phyloP scores from a whole-genome alignment of 2,329 filamentous ascomycete genomes.

The Ophiostoma sp. region DNA sequence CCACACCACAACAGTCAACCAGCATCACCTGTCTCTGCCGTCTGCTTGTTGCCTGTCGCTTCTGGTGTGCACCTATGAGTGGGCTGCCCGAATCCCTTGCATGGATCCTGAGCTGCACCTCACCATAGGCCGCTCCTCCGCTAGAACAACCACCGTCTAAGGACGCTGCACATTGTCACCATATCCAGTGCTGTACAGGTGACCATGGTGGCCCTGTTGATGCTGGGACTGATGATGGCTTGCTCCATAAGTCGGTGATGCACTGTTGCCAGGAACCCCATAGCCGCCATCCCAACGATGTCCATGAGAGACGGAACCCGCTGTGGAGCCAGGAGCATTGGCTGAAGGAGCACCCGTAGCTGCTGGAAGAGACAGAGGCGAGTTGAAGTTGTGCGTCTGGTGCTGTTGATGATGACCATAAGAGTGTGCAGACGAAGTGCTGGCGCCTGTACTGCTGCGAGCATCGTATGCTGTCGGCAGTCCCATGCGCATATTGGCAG shows the following conservation, averaged over 20 bases:
- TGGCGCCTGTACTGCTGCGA: constrained; percentile 24
- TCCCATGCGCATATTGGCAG: constrained; percentile 40
- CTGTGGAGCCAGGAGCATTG: neutral
- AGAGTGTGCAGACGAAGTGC: constrained; percentile 14
- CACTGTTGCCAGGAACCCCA: constrained; percentile 18
- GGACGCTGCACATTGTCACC: constrained; percentile 29
- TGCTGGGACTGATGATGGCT: constrained; percentile 25
- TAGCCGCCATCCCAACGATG: constrained; percentile 30
- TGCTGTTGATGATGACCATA: constrained; percentile 35
- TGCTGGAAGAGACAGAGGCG: constrained; percentile 26
- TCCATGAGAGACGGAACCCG: constrained; percentile 4
- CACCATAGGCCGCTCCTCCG: neutral
- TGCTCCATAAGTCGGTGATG: constrained; percentile 15
- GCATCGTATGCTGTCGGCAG: constrained; percentile 42
- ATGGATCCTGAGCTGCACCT: neutral
- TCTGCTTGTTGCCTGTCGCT: neutral
- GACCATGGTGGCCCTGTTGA: constrained; percentile 26
- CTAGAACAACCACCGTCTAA: constrained; percentile 4
- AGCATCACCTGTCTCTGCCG: neutral
- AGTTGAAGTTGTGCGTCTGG: constrained; percentile 29
- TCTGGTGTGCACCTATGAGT: neutral
- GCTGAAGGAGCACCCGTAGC: constrained; percentile 3
- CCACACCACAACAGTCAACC: neutral
- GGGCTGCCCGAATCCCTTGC: neutral
- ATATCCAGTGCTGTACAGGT: constrained; percentile 30